Base-by-base conservation (phyloP, 2,329 filamentous ascomycete genomes). In the Calonectria crousiana region DNA sequence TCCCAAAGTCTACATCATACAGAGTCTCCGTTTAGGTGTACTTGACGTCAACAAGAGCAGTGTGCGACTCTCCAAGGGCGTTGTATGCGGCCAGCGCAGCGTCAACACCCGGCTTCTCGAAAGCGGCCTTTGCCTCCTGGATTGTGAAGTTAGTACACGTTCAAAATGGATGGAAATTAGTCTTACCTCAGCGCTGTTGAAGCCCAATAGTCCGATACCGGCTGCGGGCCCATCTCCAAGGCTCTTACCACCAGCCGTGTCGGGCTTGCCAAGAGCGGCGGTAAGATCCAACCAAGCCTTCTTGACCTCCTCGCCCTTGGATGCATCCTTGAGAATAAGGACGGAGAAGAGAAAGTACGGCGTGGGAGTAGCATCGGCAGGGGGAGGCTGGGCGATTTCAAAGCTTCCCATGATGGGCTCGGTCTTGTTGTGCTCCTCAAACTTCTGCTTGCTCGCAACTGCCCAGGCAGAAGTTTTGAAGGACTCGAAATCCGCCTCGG, bases 121-220 rank as follows among this genome's bases (percentile, higher is more conserved):
- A 75, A 20, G 74, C 71, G 0, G 30, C 67, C 23, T 41, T 68
- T 3, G 41, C 62, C 28, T 75, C 74, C 74, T 75, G 41, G 8
- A 34, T 16, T 2, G 14, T 9, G 11, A 49, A 16, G 69, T 41
- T n/a, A 36, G n/a, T 18, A 36, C 14, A 52, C 28, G 30, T 18
- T 44, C 23, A 3, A 47, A 47, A n/a, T 2, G 4, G 30, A 13
- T 13, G 18, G 30, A 2, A 26, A 23, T 18, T 3, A 0, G 8
- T 49, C 9, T 6, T 69, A 75, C 74, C 67, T 74, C 71, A 4
- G 74, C 23, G 18, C 56, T 75, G 5, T 75, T 64, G 67, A 67
- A 75, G 16, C 64, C 74, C 38, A 74, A 3, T 14, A 75, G 16
- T 0, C 28, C 74, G 1, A 75, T 9, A 2, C 74, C 74, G 18